phyloP scores from a whole-genome alignment of 2,329 filamentous ascomycete species.

The Ophiocordyceps australis region DNA sequence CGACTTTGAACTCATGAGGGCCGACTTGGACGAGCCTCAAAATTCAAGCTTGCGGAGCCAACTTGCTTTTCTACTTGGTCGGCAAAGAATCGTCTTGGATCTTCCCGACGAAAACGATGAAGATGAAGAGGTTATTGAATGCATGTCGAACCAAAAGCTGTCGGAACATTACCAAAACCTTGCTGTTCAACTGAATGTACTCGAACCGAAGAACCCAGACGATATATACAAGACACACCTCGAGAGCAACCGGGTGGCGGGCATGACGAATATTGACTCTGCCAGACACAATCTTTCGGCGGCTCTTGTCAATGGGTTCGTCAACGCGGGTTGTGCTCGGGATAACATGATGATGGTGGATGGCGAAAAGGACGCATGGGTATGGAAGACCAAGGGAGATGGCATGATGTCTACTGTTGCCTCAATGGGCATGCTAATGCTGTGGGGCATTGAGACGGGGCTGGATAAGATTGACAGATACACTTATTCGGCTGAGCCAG shows the following conservation, averaged over 20 bases:
- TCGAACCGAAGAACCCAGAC: slow-evolving; percentile 91
- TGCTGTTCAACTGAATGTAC: slow-evolving; percentile 88
- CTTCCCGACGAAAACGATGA: slow-evolving; percentile 47
- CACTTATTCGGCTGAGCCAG: slow-evolving; percentile 64
- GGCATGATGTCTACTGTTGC: slow-evolving; percentile 95
- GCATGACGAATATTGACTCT: slow-evolving; percentile 88
- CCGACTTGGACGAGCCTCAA: slow-evolving; percentile 62
- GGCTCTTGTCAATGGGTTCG: slow-evolving; percentile 91
- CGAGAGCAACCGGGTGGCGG: slow-evolving; percentile 83
- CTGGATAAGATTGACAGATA: slow-evolving; percentile 90
- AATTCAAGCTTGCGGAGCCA: slow-evolving; percentile 81
- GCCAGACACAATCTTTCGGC: slow-evolving; percentile 90
- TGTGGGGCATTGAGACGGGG: slow-evolving; percentile 87
- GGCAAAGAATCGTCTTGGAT: slow-evolving; percentile 76
- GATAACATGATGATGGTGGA: slow-evolving; percentile 97
- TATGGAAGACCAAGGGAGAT: slow-evolving; percentile 98
- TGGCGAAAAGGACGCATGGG: slow-evolving; percentile 79
- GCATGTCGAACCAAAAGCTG: slow-evolving; percentile 71
- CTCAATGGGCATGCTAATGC: slow-evolving; percentile 74
- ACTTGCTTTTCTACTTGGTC: slow-evolving; percentile 79
- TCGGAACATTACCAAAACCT: slow-evolving; percentile 87
- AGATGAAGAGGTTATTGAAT: slow-evolving; percentile 60
- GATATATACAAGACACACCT: slow-evolving; percentile 99
- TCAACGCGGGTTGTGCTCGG: slow-evolving; percentile 85
- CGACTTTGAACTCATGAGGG: slow-evolving; percentile 64